Base-by-base conservation (phyloP, 2,329 filamentous ascomycete genomes). In the Aspergillus spinulosporus region DNA sequence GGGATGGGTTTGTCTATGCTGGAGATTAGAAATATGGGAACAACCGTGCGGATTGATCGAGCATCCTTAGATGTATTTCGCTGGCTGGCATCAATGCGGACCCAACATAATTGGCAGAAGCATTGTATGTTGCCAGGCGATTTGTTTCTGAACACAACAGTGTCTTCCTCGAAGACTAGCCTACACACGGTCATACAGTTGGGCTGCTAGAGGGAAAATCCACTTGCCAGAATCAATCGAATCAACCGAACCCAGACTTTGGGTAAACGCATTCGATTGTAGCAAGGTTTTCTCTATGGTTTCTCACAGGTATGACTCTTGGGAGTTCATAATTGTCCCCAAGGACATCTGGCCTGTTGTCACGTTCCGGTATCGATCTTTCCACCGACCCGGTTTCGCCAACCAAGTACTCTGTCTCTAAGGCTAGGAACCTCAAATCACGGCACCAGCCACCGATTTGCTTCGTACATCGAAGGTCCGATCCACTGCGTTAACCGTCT, bases 401-500 rank as follows among this genome's bases (percentile, higher is more conserved):
- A 26, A n/a, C 11, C 40, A n/a, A 26, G 49, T 11, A 40, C n/a
- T 15, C 28, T 42, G 15, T 42, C 39, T 50, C 40, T 5, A 42
- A 56, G 58, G 64, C 69, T 67, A 65, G 74, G 68, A 70, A 75
- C 78, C 78, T 79, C 73, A 72, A 77, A 76, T 80, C 79, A 75
- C 72, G 80, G 80, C 76, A 81, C 56, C 72, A 72, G 75, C 81
- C 79, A 80, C 58, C 57, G 76, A 78, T 76, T 74, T 77, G 76
- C 80, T 78, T 76, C 72, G 54, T 62, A 47, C 3, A 32, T 21
- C 52, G 52, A 68, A 73, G 66, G 72, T 77, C 80, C 75, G 83
- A 84, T 82, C 84, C 84, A 79, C 81, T 83, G 82, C 78, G 84
- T 88, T 74, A 88, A 82, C 86, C 80, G 81, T 82, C 83, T 82